Evolutionary conservation across 192 early-diverging fungal species (phyloP).

Genomic region (Mortierella antarctica): DNA sequence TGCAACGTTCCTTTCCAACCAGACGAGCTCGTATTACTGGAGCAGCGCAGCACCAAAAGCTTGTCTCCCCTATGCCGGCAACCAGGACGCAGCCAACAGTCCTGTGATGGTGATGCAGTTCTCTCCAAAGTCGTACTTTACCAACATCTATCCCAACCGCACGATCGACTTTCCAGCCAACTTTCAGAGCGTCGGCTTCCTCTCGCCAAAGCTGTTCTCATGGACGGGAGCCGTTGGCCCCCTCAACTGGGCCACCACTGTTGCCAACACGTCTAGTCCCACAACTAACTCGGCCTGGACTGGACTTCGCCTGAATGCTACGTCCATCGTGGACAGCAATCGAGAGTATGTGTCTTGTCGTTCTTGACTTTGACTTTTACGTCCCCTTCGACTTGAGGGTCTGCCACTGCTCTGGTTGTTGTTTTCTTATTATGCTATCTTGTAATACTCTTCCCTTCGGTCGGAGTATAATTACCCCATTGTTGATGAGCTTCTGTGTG

Average conservation of each 20-base stretch:
- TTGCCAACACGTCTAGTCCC: not conserved
- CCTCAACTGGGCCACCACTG: slow-evolving; percentile 26
- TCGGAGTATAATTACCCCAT: no score
- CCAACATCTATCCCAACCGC: slow-evolving; percentile 31
- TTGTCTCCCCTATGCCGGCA: slow-evolving; percentile 27
- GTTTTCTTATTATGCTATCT: no score
- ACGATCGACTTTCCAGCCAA: not conserved
- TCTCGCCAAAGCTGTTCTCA: slow-evolving; percentile 23
- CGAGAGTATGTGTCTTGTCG: slow-evolving; percentile 30
- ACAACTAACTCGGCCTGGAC: slow-evolving; percentile 23
- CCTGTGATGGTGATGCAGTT: slow-evolving; percentile 32
- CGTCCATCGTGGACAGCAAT: not conserved
- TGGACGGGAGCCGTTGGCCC: slow-evolving; percentile 18
- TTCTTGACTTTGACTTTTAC: slow-evolving; percentile 4
- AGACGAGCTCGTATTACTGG: slow-evolving; percentile 9
- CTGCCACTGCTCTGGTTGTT: no score
- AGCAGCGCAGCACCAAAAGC: slow-evolving; percentile 12
- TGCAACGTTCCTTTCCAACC: slow-evolving; percentile 17
- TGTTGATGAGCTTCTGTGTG: no score
- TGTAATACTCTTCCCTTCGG: no score
- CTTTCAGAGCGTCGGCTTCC: slow-evolving; percentile 4
- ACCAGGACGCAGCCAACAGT: slow-evolving; percentile 11
- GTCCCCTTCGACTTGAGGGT: not conserved
- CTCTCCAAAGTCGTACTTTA: slow-evolving; percentile 6
- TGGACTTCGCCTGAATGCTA: slow-evolving; percentile 30